phyloP scores from a whole-genome alignment of 257 asterid genomes.

The Scutellaria baicalensis region DNA sequence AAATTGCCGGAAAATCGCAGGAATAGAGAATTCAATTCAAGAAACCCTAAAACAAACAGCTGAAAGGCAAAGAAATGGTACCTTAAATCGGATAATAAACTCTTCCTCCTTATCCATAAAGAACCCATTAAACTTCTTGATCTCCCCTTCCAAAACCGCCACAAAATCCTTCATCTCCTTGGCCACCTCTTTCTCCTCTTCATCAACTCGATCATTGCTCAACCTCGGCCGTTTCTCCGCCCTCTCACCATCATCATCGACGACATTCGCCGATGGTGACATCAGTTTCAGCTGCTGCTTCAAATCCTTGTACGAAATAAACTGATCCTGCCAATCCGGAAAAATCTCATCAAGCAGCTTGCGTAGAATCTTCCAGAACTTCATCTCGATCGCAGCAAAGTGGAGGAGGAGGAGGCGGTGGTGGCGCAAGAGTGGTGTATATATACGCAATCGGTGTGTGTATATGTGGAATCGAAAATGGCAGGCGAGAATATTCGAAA shows the following conservation, averaged over 20 bases:
- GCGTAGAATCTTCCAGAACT: constrained; percentile 50
- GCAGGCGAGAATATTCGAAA: constrained; percentile 25
- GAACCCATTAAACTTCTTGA: constrained; percentile 41
- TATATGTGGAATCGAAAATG: constrained; percentile 1
- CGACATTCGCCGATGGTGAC: constrained; percentile 16
- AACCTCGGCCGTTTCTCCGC: constrained; percentile 34
- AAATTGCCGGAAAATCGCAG: background rate
- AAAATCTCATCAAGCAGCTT: constrained; percentile 34
- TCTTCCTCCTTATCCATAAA: constrained; percentile 54
- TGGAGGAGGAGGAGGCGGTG: background rate
- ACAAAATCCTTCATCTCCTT: constrained; percentile 34
- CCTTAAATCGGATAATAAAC: constrained; percentile 40
- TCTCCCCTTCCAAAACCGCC: constrained; percentile 33
- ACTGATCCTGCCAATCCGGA: constrained; percentile 52
- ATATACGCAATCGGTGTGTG: background rate
- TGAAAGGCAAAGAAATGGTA: background rate
- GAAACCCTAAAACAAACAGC: background rate
- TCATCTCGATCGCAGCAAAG: constrained; percentile 22
- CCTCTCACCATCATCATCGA: constrained; percentile 7
- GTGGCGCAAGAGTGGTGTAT: background rate
- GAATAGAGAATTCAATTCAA: background rate
- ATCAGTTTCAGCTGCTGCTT: constrained; percentile 39
- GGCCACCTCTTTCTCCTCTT: constrained; percentile 21
- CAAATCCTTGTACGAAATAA: constrained; percentile 46
- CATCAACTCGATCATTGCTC: constrained; percentile 21